Percentiles rank a stretch among this genome's conserved stretches.
Conservation (phyloP, 2,329 filamentous ascomycete genomes). For the Juglanconis sp. region DNA sequence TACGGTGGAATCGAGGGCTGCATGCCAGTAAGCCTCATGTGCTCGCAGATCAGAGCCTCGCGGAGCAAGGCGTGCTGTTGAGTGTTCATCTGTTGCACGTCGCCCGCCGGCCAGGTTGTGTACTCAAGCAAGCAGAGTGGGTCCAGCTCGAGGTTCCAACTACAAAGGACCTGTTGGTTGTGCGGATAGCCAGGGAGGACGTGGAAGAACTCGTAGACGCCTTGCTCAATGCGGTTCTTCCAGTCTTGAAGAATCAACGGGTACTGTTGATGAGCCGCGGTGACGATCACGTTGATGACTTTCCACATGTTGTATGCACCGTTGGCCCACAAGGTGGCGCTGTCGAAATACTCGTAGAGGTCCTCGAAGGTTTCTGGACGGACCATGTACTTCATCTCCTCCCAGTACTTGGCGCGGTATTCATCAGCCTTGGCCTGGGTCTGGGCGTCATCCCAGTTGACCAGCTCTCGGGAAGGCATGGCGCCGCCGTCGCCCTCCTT, state of each 20-base stretch:
- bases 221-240: constrained; percentile 9
- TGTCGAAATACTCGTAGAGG: constrained; percentile 47
- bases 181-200: not conserved
- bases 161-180: constrained; percentile 9
- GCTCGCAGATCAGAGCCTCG: constrained; percentile 10
- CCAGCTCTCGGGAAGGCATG: constrained; percentile 1
- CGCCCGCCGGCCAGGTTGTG: constrained; percentile 3
- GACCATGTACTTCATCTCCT: constrained; percentile 32
- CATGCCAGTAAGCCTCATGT: constrained; percentile 7
- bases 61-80: constrained; percentile 12
- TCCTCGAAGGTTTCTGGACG: constrained; percentile 34
- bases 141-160: constrained; percentile 10
- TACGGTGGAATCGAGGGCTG: not conserved
- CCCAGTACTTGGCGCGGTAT: constrained; percentile 34
- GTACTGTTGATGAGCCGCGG: constrained; percentile 36
- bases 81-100: constrained; percentile 8
- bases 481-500: not conserved
- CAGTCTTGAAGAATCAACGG: constrained; percentile 21
- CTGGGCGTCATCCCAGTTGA: constrained; percentile 4
- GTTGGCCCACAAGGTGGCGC: constrained; percentile 42
- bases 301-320: constrained; percentile 49
- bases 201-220: constrained; percentile 21
- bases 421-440: constrained; percentile 17
- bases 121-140: constrained; percentile 10
- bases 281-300: constrained; percentile 37